Base-by-base conservation (phyloP, 345 rosid genomes). In the Murraya paniculata region DNA sequence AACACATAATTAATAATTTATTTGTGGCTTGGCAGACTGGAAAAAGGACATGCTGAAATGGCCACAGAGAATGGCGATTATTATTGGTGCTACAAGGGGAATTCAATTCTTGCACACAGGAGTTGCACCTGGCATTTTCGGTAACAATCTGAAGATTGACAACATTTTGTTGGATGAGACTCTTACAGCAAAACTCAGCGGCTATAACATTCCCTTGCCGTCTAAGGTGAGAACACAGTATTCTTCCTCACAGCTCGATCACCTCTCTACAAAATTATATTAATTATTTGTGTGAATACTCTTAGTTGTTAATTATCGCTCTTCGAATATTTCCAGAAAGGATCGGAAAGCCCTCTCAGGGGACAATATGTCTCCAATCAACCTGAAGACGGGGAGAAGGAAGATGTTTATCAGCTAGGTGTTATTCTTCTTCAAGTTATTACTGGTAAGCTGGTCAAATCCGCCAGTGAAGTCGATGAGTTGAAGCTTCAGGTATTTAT, bases 81-180 rank as follows among this genome's bases (percentile, higher is more conserved):
- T 89, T 33, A 91, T 93, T 55, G 97, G 97, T 21, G 86, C 91
- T 10, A 93, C 98, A 7, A 90, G 97, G 72, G 99, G 98, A 78
- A 87, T 92, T 76, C 99, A 93, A 71, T 95, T 95, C 91, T 84
- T 95, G 84, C 99, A 95, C 84, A 87, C 90, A 16, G 98, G 97
- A 79, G 90, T 93, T 45, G 87, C 97, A 27, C 93, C 95, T 13
- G 94, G 94, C 18, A 85, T 95, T 55, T 91, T 85, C 56, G 96
- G 98, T 77, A 93, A 92, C 75, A 86, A 90, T 82, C 59, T 95
- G 81, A 88, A 92, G 81, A 84, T 92, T 9, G 94, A 91, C 28
- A 88, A 91, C 79, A 87, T 95, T 33, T 62, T 92, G 85, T 83
- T 95, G 78, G 98, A 91, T 80, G 97, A 92, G 27, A 85, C 83